Evolutionary conservation across 441 rosid species (phyloP).

Genomic region (Populus hybrid): DNA sequence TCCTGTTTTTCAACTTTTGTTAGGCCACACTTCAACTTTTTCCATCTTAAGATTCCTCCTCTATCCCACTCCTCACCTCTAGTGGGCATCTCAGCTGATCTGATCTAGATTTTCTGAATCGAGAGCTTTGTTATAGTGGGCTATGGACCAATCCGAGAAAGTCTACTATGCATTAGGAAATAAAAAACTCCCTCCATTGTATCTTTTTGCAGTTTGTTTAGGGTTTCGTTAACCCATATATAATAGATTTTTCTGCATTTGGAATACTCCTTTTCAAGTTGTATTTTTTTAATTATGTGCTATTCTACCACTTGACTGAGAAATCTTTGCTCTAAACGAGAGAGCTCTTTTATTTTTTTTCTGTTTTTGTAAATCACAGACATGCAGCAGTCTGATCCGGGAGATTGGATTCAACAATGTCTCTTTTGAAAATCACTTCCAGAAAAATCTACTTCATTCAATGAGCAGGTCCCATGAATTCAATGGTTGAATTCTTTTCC

Average conservation of each 20-base stretch:
- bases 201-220: neutral
- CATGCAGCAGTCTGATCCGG: neutral
- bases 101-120: conserved; percentile 23
- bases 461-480: no score
- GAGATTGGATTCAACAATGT: no score
- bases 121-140: conserved; percentile 7
- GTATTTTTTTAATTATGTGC: neutral
- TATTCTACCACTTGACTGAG: neutral
- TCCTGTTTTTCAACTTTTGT: neutral
- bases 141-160: conserved; percentile 11
- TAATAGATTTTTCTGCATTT: conserved; percentile 10
- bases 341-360: neutral
- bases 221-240: neutral
- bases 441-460: neutral
- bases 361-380: neutral
- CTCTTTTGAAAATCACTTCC: no score
- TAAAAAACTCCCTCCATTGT: neutral
- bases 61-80: conserved; percentile 13
- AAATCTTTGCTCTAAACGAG: neutral
- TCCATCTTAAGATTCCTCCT: conserved; percentile 19
- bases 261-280: conserved; percentile 17
- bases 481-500: no score
- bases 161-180: conserved; percentile 6
- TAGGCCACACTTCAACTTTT: conserved; percentile 15
- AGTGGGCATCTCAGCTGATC: conserved; percentile 40